Percentiles rank a stretch among this genome's conserved stretches.
Conservation (phyloP, 768 basidiomycete species). For the Hydnomerulius pinastri region DNA sequence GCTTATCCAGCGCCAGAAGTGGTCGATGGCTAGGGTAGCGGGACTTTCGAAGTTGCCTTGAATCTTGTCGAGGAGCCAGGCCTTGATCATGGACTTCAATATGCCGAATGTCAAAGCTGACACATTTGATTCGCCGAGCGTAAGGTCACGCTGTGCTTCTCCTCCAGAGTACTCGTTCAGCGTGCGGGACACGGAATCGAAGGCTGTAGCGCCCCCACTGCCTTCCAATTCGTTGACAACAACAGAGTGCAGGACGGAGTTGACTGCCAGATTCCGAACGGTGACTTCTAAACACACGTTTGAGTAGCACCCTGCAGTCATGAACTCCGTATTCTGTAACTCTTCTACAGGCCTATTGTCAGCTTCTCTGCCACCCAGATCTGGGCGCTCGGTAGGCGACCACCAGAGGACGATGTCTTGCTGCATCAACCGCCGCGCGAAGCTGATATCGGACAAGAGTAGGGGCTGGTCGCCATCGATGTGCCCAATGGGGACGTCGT, state of each 20-base stretch:
- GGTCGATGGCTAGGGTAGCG: constrained; percentile 75
- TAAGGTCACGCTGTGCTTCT: constrained; percentile 61
- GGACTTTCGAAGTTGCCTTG: constrained; percentile 65
- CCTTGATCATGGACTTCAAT: constrained; percentile 84
- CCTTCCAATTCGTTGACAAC: constrained; percentile 98
- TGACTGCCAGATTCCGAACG: constrained; percentile 89
- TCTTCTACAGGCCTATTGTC: constrained; percentile 80
- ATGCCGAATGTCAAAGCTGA: constrained; percentile 85
- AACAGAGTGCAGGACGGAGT: constrained; percentile 91
- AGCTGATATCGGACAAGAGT: constrained; percentile 86
- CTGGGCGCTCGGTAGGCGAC: constrained; percentile 86
- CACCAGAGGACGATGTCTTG: constrained; percentile 97
- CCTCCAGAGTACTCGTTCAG: constrained; percentile 83
- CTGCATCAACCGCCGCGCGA: constrained; percentile 81
- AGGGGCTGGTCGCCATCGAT: constrained; percentile 89
- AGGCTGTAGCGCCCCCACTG: constrained; percentile 88
- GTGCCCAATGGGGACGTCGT: constrained; percentile 91
- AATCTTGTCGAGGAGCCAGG: constrained; percentile 89
- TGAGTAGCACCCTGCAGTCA: constrained; percentile 81
- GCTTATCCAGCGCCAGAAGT: constrained; percentile 98
- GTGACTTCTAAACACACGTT: constrained; percentile 92
- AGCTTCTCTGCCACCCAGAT: constrained; percentile 91
- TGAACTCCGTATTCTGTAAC: constrained; percentile 81
- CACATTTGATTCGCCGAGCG: constrained; percentile 86
- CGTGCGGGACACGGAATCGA: constrained; percentile 90